These are phyloP conservation scores for Claviceps quebecensis DNA, from an alignment of 2,329 filamentous ascomycete species.

Conservation along the genomic window DNA sequence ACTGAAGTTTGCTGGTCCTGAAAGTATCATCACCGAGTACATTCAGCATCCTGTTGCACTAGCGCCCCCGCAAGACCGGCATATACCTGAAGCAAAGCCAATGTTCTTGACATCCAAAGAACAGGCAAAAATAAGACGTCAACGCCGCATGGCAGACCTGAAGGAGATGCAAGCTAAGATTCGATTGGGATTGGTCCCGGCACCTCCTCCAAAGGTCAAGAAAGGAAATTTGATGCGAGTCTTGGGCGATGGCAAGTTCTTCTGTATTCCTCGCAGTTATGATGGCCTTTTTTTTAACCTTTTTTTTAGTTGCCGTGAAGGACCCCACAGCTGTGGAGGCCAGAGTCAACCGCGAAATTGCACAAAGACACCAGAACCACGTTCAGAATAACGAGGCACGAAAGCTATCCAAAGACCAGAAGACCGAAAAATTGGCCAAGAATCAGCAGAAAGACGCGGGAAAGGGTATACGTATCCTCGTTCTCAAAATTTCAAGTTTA, in stretches of 20 bases:
- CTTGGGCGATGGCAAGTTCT: conserved; percentile 57
- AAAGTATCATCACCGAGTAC: conserved; percentile 79
- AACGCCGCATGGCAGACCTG: conserved; percentile 79
- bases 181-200: conserved; percentile 73
- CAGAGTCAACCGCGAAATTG: conserved; percentile 83
- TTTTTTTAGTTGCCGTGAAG: conserved; percentile 49
- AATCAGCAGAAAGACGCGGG: conserved; percentile 83
- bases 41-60: conserved; percentile 87
- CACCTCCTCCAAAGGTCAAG: conserved; percentile 90
- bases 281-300: neutral
- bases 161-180: conserved; percentile 98
- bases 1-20: conserved; percentile 61
- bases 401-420: conserved; percentile 78
- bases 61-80: conserved; percentile 81
- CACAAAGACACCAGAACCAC: conserved; percentile 69
- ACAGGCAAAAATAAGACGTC: conserved; percentile 77
- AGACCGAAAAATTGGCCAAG: conserved; percentile 63
- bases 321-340: conserved; percentile 96
- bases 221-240: conserved; percentile 97
- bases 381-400: conserved; percentile 67
- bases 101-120: conserved; percentile 89
- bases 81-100: conserved; percentile 63
- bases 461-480: conserved; percentile 71
- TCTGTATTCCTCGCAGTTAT: neutral
- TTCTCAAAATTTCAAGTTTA: conserved; percentile 82